Evolutionary conservation across 768 basidiomycete species (phyloP), one percentile per base, ranked within the genome.

Genomic region (Saitozyma podzolica): DNA sequence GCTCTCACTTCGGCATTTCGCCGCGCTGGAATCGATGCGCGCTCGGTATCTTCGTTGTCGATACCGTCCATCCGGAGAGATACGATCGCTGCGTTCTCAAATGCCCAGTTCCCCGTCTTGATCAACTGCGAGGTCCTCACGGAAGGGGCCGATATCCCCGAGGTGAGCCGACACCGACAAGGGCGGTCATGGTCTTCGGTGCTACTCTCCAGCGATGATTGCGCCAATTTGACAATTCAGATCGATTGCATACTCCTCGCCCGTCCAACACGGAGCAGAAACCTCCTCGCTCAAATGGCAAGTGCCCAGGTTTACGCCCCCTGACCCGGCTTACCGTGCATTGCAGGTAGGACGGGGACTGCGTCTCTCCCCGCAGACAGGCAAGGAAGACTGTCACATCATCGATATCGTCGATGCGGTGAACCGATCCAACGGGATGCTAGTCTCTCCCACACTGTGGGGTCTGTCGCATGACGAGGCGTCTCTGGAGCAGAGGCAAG

Each of bases 71-170:
- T 91, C 64, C 86, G 94, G 10, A 84, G 83, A 65, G 82, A 83
- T 2, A 80, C 92, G 1, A 79, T 97, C 5, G 75, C 81, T 5
- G 83, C 81, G 1, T 98, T 97, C 79, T 86, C 83, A 72, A 80
- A 82, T 8, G 89, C 90, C 8, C 74, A 84, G 56, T 96, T 87
- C 72, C 91, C 92, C 10, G 90, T 98, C 1, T 82, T 98, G 37
- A 80, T 97, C 51, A 97, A 97, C 72, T 97, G 93, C 88, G 91
- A 91, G 19, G 89, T 96, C 53, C 82, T 96, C 66, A 95, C 92
- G 0, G 93, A 96, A 81, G 93, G 93, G 4, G 86, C 92, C 17
- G 94, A 98, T 81, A 91, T 97, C 56, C 94, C 94, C 2, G 91
- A 90, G 63, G 75, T 76, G 60, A 58, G 69, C 58, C 41, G 0